Evolutionary conservation across 805 yeast species (phyloP).

Genomic region (Zygoascus ofunaensis): DNA sequence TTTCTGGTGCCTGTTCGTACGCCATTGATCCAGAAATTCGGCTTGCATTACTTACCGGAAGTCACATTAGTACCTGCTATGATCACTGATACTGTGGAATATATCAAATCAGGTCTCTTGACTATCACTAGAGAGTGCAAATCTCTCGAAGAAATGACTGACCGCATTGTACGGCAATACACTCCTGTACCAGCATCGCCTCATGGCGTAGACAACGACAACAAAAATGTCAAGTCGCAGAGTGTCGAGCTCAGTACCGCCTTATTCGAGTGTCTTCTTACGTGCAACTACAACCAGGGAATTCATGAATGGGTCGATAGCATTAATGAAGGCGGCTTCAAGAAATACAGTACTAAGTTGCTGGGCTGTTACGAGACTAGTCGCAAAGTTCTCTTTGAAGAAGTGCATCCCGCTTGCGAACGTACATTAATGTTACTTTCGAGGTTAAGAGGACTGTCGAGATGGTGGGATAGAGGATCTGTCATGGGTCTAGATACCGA

Average conservation of each 20-base stretch:
- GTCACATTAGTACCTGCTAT: constrained; percentile 31
- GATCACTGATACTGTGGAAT: constrained; percentile 28
- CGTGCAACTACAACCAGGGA: constrained; percentile 17
- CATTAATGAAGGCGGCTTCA: constrained; percentile 47
- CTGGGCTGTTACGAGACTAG: constrained; percentile 37
- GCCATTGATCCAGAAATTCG: constrained; percentile 24
- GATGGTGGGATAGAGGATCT: constrained; percentile 31
- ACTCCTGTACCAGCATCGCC: not conserved
- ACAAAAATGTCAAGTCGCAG: not conserved
- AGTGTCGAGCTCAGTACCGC: not conserved
- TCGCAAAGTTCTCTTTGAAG: constrained; percentile 36
- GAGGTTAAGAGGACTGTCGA: constrained; percentile 34
- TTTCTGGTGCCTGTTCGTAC: constrained; percentile 7
- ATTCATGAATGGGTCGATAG: constrained; percentile 43
- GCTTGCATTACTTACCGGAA: constrained; percentile 26
- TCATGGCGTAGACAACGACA: not conserved
- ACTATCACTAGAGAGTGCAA: constrained; percentile 23
- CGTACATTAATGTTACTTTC: constrained; percentile 39
- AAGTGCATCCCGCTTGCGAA: constrained; percentile 40
- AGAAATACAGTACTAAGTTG: constrained; percentile 38
- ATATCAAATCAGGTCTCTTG: constrained; percentile 26
- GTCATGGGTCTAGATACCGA: constrained; percentile 14
- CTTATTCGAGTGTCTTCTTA: constrained; percentile 2
- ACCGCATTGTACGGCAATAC: constrained; percentile 4
- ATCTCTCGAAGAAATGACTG: constrained; percentile 17